phyloP scores from a whole-genome alignment of 139 green algal species.

The Edaphochlamys debaryana region DNA sequence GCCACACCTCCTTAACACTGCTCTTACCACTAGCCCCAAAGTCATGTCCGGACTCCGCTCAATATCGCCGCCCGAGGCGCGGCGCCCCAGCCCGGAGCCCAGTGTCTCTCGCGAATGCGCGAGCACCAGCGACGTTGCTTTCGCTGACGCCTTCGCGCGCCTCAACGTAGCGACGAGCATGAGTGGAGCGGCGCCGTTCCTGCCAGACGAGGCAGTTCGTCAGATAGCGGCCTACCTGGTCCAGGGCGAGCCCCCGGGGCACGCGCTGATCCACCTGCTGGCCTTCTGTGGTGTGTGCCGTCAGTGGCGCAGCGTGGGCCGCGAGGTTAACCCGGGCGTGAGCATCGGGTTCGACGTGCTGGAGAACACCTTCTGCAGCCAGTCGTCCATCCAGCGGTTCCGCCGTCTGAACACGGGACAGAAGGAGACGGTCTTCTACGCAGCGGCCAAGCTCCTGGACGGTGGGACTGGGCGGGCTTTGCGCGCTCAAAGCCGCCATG shows the following conservation, averaged over 20 bases:
- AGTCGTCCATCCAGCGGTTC: conserved; percentile 55
- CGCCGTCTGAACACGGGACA: conserved; percentile 5
- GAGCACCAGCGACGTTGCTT: neutral
- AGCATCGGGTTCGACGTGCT: conserved; percentile 61
- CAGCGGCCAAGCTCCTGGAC: conserved; percentile 53
- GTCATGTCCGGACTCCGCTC: no score
- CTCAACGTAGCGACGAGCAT: neutral
- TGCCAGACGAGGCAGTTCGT: conserved; percentile 43
- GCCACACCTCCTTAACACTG: no score
- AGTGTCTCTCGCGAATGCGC: no score
- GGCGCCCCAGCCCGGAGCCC: no score
- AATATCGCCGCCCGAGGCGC: no score
- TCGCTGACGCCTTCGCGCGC: neutral
- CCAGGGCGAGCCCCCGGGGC: conserved; percentile 2
- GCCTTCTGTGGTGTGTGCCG: conserved; percentile 60
- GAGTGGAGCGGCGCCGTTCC: neutral
- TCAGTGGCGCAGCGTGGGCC: conserved; percentile 55
- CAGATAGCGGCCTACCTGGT: conserved; percentile 41
- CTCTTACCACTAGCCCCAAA: no score
- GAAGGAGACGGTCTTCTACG: conserved; percentile 59
- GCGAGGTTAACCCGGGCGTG: conserved; percentile 45
- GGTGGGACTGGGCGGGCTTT: conserved; percentile 35
- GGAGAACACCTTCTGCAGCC: conserved; percentile 56
- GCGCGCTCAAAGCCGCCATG: neutral
- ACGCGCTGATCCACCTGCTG: conserved; percentile 54